Evolutionary conservation across 495 filamentous ascomycete genomes (phyloP), one percentile per base, ranked within the genome.

Genomic region (Acidiella bohemica): DNA sequence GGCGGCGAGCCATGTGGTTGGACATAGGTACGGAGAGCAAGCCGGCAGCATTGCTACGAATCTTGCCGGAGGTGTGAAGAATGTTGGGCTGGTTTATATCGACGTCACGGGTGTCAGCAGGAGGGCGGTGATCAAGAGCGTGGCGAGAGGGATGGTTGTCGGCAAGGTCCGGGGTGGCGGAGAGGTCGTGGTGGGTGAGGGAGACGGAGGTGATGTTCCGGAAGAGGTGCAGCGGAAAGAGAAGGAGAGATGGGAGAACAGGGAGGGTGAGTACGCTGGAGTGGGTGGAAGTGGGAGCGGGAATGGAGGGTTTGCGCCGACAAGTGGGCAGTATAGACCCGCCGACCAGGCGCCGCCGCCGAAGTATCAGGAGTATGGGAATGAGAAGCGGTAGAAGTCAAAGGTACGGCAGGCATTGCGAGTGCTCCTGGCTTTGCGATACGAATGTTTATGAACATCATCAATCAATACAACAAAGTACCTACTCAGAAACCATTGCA

Each of bases 81-180:
- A 96, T 51, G 92, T 96, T 29, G 88, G 86, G 3, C 65, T 97
- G 26, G 90, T 97, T n/a, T 97, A 97, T 54, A 88, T 97, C 28
- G 90, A 97, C 53, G 92, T 87, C 5, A 76, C 84, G 0, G 90
- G 90, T 4, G 92, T 97, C 4, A 87, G 80, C 34, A 67, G 90
- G 10, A 69, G 79, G 45, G 92, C 92, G 0, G 71, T 97, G 36
- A 73, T 97, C 46, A 97, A 92, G 65, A 71, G 67, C 2, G 90
- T 97, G 4, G 90, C 92, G 16, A 95, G 93, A 64, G 90, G 92
- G n/a, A 93, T 95, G 88, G 83, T 96, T 0, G 81, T 97, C 13
- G 90, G 90, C 12, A 75, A 73, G 33, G 88, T 94, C 49, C 70
- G 68, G 18, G 78, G 85, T 20, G 83, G 81, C 4, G 80, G 87